Base-by-base conservation (phyloP, 306 rosid genomes). In the Carpinus fangiana region DNA sequence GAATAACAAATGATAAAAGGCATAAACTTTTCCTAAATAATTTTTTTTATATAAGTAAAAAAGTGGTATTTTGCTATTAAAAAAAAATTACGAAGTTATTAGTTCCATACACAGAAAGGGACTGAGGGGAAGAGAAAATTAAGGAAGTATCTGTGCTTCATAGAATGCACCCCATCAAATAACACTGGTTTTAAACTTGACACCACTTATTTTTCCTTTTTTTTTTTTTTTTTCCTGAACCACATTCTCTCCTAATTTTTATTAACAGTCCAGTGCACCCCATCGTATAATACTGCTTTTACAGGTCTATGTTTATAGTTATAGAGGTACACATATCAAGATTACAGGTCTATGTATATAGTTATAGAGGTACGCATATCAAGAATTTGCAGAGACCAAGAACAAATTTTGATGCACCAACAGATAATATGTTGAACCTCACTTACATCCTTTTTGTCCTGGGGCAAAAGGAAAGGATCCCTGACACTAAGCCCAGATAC, bases 401-500 rank as follows among this genome's bases (percentile, higher is more conserved):
- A 82, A 34, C 45, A 57, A 7, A 80, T 74, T 75, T 74, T 54
- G 43, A 55, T 54, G 80, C 66, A 71, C 65, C 41, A 78, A 69
- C 47, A 82, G 82, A 72, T 76, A 45, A 43, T 70, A 31, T 38
- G 45, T 16, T 78, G 70, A 85, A 67, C 52, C 71, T 50, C 14
- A 82, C 98, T 91, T 86, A 92, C 98, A 76, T 95, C 96, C 82
- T 84, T 92, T 86, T 95, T 92, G 82, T 95, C 97, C 88, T 95
- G 98, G 65, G 98, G 98, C 91, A 95, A 84, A 83, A 95, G 90
- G 76, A 95, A 95, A 47, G 98, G 98, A 88, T 95, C 98, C 83
- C 98, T 89, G 76, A 95, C 98, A 83, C 98, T 95, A 61, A 95
- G 91, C 50, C 98, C 98, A 17, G 98, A 88, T 76, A 89, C 98